Evolutionary conservation across 2,329 filamentous ascomycete species (phyloP).

Genomic region (Metarhizium anisopliae): DNA sequence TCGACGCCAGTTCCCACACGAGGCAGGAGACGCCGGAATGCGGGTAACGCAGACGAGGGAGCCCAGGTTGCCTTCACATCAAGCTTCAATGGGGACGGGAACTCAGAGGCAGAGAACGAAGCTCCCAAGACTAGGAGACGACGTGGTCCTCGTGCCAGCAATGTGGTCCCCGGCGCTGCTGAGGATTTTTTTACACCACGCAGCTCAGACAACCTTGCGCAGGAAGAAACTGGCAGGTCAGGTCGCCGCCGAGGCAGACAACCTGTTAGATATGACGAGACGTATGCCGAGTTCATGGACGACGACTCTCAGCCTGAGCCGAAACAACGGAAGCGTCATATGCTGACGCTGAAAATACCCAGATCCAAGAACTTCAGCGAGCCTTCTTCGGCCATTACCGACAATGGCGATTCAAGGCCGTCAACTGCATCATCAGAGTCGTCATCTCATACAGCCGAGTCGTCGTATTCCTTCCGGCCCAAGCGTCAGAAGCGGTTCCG

Average conservation of each 20-base stretch:
- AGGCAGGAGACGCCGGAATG: slow-evolving; percentile 23
- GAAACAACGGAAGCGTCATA: slow-evolving; percentile 21
- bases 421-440: slow-evolving; percentile 45
- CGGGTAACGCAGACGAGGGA: slow-evolving; percentile 17
- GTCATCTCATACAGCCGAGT: slow-evolving; percentile 38
- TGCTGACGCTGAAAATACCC: slow-evolving; percentile 31
- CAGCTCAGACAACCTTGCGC: slow-evolving; percentile 2
- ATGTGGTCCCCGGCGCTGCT: slow-evolving; percentile 12
- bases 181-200: slow-evolving; percentile 16
- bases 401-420: slow-evolving; percentile 40
- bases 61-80: slow-evolving; percentile 15
- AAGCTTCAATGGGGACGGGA: slow-evolving; percentile 25
- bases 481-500: slow-evolving; percentile 47
- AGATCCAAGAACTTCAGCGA: slow-evolving; percentile 30
- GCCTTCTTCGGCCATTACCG: slow-evolving; percentile 25
- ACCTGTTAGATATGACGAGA: slow-evolving; percentile 6
- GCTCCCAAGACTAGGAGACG: slow-evolving; percentile 21
- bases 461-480: slow-evolving; percentile 43
- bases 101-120: slow-evolving; percentile 21
- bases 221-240: slow-evolving; percentile 7
- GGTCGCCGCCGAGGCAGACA: slow-evolving; percentile 10
- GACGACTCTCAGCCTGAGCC: slow-evolving; percentile 14
- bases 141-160: slow-evolving; percentile 19
- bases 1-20: slow-evolving; percentile 36
- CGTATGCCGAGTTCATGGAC: slow-evolving; percentile 7